These are phyloP conservation scores for Solanum corneliomulleri DNA, from an alignment of 257 asterid species.

Conservation along the genomic window DNA sequence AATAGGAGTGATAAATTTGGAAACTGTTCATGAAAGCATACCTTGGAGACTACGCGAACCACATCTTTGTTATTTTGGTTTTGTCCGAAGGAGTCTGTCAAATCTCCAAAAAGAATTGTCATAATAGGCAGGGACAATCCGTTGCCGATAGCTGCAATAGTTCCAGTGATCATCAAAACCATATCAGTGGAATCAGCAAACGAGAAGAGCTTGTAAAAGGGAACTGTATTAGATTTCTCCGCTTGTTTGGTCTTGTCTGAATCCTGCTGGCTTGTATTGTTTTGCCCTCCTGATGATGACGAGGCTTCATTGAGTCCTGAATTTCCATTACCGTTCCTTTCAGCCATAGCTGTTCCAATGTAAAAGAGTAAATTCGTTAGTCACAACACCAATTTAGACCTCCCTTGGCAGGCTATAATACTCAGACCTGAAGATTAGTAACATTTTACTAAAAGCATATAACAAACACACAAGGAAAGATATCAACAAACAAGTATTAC, in stretches of 20 bases:
- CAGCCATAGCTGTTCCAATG: background rate
- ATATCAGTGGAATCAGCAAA: constrained; percentile 55
- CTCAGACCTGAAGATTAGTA: background rate
- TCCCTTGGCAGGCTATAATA: background rate
- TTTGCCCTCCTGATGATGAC: background rate
- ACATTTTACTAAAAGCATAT: background rate
- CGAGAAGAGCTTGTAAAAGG: constrained; percentile 60
- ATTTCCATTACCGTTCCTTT: constrained; percentile 8
- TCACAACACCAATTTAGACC: background rate
- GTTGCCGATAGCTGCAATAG: constrained; percentile 54
- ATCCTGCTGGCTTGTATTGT: background rate
- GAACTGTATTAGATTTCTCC: constrained; percentile 22
- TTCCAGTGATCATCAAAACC: constrained; percentile 50
- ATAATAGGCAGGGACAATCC: constrained; percentile 62
- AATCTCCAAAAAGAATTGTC: constrained; percentile 65
- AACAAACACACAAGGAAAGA: background rate
- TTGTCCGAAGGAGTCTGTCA: constrained; percentile 57
- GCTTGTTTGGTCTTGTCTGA: constrained; percentile 1
- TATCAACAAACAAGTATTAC: background rate
- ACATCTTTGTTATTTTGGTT: constrained; percentile 7
- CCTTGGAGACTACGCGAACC: constrained; percentile 43
- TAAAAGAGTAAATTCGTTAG: background rate
- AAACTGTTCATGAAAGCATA: background rate
- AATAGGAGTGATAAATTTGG: background rate
- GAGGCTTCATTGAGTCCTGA: constrained; percentile 19